Base-by-base conservation (phyloP, 2,329 filamentous ascomycete species). In the Cryoendolithus antarcticus region DNA sequence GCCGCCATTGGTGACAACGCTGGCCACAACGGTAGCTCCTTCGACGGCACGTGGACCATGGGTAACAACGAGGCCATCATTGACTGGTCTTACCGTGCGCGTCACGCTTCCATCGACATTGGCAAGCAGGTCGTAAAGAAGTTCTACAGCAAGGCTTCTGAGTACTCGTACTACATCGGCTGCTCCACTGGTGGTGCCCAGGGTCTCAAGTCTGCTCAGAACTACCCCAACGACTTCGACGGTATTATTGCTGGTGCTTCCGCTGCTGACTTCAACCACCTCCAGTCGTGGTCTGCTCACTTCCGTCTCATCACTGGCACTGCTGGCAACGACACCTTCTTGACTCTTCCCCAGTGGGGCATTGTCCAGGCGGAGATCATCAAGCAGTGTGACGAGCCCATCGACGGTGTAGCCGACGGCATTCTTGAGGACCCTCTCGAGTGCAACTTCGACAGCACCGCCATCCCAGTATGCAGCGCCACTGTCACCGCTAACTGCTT, bases 371-470 rank as follows among this genome's bases (percentile, higher is more conserved):
- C 55, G 6, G 62, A 64, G 35, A 58, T 69, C 29, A 44, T 72
- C 28, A 55, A 56, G 7, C 68, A 72, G 48, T 74, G 70, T 48
- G 70, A 73, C 44, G 65, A 59, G 54, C 48, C 49, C 2, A 54
- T 70, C 5, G 70, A 73, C 45, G 66, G 66, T 12, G 61, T 63
- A 9, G 50, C 55, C 9, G 70, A 74, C 48, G 65, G 65, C 5
- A 63, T 71, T 36, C 51, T 71, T 24, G 65, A 68, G 46, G 62
- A 66, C 45, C 60, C 66, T 2, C 56, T 55, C 7, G 53, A 62
- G 12, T 70, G 67, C 54, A 51, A 59, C 30, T 62, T 65, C 9
- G 55, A 61, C 32, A 52, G 54, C 4, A 46, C 50, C 12, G 35
- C 31, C 30, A 45, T 50, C 27, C 53, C 67, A 8, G 19, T 21